Evolutionary conservation across 1,284 basidiomycete species (phyloP).

Genomic region (Puccinia horiana): DNA sequence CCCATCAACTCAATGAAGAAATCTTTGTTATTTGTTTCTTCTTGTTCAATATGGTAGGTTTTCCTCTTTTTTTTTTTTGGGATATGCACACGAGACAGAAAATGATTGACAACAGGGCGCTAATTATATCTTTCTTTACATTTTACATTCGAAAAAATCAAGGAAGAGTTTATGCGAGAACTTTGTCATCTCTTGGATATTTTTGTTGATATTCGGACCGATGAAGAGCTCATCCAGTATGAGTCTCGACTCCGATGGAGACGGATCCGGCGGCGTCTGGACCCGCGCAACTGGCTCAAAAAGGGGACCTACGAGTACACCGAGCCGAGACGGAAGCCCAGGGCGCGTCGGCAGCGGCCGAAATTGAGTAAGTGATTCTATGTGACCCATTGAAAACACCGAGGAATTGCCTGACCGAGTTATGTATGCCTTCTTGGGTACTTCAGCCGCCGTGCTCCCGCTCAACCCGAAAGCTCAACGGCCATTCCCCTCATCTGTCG

Average conservation of each 20-base stretch:
- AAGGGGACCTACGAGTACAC: not conserved
- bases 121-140: slow-evolving; percentile 69
- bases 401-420: not conserved
- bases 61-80: not conserved
- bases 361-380: slow-evolving; percentile 35
- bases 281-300: slow-evolving; percentile 22
- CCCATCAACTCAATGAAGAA: slow-evolving; percentile 41
- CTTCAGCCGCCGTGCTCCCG: slow-evolving; percentile 30
- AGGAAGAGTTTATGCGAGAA: slow-evolving; percentile 86
- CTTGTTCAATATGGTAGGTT: slow-evolving; percentile 46
- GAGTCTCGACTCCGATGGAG: slow-evolving; percentile 22
- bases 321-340: slow-evolving; percentile 8
- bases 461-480: slow-evolving; percentile 19
- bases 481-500: not conserved
- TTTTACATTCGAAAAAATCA: slow-evolving; percentile 56
- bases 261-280: slow-evolving; percentile 6
- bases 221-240: slow-evolving; percentile 50
- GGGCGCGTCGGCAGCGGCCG: slow-evolving; percentile 16
- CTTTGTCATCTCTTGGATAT: slow-evolving; percentile 76
- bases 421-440: not conserved
- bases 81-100: too few relatives aligned
- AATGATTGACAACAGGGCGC: too few relatives aligned
- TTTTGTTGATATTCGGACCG: slow-evolving; percentile 53
- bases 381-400: not conserved
- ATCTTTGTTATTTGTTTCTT: slow-evolving; percentile 47